These are phyloP conservation scores for Eucalyptus decipiens DNA, from an alignment of 345 rosid species.

Conservation along the genomic window DNA sequence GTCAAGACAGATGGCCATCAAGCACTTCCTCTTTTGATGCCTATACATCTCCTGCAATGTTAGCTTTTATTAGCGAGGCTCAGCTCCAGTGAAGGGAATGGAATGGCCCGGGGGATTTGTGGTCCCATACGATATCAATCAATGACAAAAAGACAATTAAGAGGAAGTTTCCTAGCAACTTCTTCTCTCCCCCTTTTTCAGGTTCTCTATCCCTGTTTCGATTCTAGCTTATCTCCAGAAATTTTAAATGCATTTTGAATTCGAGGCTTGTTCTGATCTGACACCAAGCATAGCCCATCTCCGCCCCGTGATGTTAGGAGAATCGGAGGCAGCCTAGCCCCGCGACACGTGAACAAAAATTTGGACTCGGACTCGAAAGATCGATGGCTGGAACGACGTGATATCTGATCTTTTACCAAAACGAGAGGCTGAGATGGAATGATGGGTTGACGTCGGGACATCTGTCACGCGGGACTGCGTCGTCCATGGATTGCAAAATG, in stretches of 20 bases:
- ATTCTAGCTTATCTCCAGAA: not conserved
- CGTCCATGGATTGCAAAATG: not conserved
- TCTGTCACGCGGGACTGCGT: not conserved
- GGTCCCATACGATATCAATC: not conserved
- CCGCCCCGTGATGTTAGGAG: not conserved
- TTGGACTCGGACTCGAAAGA: not conserved
- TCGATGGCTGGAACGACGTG: not conserved
- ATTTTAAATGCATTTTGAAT: not conserved
- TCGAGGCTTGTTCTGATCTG: not conserved
- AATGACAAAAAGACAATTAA: not conserved
- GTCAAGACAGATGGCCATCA: not conserved
- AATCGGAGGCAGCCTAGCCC: not conserved
- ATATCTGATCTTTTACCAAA: not conserved
- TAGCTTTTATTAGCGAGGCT: not conserved
- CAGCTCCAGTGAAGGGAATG: not conserved
- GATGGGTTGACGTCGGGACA: not conserved
- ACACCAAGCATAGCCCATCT: not conserved
- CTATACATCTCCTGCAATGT: not conserved
- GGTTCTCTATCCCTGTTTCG: not conserved
- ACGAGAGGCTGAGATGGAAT: not conserved
- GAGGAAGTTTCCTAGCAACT: not conserved
- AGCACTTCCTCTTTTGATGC: not conserved
- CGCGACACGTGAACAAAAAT: not conserved
- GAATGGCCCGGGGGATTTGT: not conserved
- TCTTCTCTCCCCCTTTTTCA: not conserved